Evolutionary conservation across 139 green algal species (phyloP).

Genomic region (Chlorella sorokiniana): DNA sequence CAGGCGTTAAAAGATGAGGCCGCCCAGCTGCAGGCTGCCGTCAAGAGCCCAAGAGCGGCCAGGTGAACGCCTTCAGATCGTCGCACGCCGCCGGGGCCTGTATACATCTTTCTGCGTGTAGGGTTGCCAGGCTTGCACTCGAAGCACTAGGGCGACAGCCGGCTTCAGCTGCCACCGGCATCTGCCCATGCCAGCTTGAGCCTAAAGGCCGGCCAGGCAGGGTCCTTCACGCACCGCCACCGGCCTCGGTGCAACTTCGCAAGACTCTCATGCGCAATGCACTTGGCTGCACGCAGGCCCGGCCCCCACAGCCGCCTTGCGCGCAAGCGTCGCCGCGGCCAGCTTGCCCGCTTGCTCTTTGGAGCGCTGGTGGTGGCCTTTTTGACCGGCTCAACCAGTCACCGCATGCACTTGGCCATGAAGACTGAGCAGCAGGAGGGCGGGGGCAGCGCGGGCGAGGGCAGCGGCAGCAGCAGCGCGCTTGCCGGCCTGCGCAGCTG

Average conservation of each 20-base stretch:
- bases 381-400: slow-evolving; percentile 8
- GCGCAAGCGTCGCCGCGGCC: neutral
- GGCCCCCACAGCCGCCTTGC: neutral
- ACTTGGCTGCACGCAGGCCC: neutral
- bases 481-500: slow-evolving; percentile 21
- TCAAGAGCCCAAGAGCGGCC: neutral
- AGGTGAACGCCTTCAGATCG: neutral
- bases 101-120: too few species aligned
- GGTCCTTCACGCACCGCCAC: too few species aligned
- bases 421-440: neutral
- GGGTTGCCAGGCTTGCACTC: too few species aligned
- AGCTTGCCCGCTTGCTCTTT: neutral
- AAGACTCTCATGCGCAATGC: too few species aligned
- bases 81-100: neutral
- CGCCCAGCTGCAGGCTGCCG: neutral
- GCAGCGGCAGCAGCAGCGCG: neutral
- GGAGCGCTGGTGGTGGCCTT: slow-evolving; percentile 7
- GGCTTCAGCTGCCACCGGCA: too few species aligned
- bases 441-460: neutral
- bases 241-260: neutral
- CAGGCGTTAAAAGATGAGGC: neutral
- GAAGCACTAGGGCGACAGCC: too few species aligned
- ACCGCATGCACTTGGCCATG: slow-evolving; percentile 18
- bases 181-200: too few species aligned
- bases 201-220: too few species aligned